Evolutionary conservation across 2,329 filamentous ascomycete species (phyloP), one percentile per base, ranked within the genome.

Genomic region (Myrmaecium sp.): DNA sequence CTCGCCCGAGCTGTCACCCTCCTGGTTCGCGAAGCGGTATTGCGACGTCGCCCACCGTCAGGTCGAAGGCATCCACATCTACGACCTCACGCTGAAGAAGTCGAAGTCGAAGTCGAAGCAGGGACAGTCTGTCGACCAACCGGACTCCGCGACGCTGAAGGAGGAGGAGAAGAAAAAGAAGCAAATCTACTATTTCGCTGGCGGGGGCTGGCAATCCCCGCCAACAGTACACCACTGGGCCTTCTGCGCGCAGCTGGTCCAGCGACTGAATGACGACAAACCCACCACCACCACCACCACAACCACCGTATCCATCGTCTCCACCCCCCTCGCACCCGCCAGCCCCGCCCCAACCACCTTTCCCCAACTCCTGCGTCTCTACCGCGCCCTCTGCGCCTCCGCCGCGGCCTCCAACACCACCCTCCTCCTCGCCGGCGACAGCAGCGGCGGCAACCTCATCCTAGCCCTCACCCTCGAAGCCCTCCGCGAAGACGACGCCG

Each of bases 171-270:
- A 30, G 14, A 30, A 31, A 8, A 40, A 30, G 13, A 52, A 47
- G 33, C 42, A 50, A 4, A 45, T 72, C 14, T 60, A 64, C 32
- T 71, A 69, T 32, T 68, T 68, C 33, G 53, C 54, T 0, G 67
- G 66, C 2, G 66, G 66, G 5, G 63, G 62, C 3, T 71, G 66
- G 59, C 62, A 64, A 32, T 50, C 49, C 34, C 60, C 60, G 0
- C 58, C 67, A 0, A 55, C 52, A 3, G 35, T 43, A 0, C 51
- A 64, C 25, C 67, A 71, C 33, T 71, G 65, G 64, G 51, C 51
- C 5, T 43, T 69, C 5, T 51, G 55, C 26, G 48, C 57, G 0
- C 54, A 62, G 28, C 41, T 70, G 4, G 54, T 54, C 0, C 41
- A 43, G 3, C 40, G 54, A 1, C 32, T 68, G 3, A 44, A 51